phyloP scores from a whole-genome alignment of 208 protist species.

The Lotmaria passim region DNA sequence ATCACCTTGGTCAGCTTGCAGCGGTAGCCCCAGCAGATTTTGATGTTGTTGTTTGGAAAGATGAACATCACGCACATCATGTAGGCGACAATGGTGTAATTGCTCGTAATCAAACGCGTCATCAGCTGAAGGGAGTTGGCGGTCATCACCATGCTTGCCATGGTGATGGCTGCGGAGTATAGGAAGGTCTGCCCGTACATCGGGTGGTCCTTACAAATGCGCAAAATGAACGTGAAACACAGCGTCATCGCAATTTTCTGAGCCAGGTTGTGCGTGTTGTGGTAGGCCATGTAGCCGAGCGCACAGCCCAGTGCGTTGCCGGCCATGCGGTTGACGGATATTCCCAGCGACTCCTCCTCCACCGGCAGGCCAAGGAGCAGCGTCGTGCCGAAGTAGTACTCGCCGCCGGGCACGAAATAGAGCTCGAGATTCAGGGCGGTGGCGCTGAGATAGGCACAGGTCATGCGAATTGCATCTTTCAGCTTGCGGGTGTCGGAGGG shows the following conservation, averaged over 20 bases:
- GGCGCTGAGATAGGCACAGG: slow-evolving; percentile 45
- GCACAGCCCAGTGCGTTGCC: slow-evolving; percentile 45
- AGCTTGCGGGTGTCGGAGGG: slow-evolving; percentile 43
- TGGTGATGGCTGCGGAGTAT: slow-evolving; percentile 35
- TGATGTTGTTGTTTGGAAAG: slow-evolving; percentile 58
- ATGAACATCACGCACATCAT: slow-evolving; percentile 50
- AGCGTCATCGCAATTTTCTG: slow-evolving; percentile 31
- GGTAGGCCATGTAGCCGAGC: slow-evolving; percentile 40
- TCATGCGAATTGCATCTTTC: slow-evolving; percentile 66
- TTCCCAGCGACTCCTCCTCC: slow-evolving; percentile 47
- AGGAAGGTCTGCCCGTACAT: slow-evolving; percentile 41
- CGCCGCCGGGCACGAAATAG: slow-evolving; percentile 26
- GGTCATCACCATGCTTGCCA: slow-evolving; percentile 34
- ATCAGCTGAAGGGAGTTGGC: slow-evolving; percentile 26
- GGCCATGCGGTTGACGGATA: slow-evolving; percentile 32
- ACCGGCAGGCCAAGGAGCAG: slow-evolving; percentile 61
- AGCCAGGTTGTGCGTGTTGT: slow-evolving; percentile 38
- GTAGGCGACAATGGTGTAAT: slow-evolving; percentile 54
- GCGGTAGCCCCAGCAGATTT: slow-evolving; percentile 46
- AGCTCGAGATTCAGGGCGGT: slow-evolving; percentile 47
- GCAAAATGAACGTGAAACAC: slow-evolving; percentile 35
- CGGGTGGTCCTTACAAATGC: slow-evolving; percentile 34
- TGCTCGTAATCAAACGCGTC: slow-evolving; percentile 40
- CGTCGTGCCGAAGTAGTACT: slow-evolving; percentile 59
- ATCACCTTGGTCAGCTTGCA: slow-evolving; percentile 38